Evolutionary conservation across 2,329 filamentous ascomycete genomes (phyloP).

Genomic region (Trichophyton rubrum): DNA sequence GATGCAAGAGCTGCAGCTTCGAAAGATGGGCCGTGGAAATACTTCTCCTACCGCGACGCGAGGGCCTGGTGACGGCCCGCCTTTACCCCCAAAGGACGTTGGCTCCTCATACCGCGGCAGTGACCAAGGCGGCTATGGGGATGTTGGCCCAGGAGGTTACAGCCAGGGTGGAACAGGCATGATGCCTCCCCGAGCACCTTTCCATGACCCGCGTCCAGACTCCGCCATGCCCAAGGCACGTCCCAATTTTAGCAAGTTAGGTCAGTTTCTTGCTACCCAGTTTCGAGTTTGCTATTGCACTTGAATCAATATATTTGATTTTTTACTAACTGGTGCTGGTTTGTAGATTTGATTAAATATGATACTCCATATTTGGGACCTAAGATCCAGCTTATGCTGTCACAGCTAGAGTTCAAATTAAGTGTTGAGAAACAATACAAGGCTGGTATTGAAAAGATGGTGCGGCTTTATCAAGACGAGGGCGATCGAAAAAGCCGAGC

Average conservation of each 20-base stretch:
- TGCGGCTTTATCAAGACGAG: conserved; percentile 92
- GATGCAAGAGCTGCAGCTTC: conserved; percentile 75
- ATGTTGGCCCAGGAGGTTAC: conserved; percentile 40
- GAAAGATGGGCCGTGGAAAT: conserved; percentile 50
- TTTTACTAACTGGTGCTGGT: conserved; percentile 15
- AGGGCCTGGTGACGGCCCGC: conserved; percentile 27
- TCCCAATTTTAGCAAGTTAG: conserved; percentile 91
- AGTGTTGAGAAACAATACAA: conserved; percentile 99
- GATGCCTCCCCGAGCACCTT: conserved; percentile 73
- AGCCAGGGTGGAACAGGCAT: conserved; percentile 53
- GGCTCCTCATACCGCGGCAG: conserved; percentile 38
- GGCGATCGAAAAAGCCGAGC: conserved; percentile 90
- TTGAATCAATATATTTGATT: neutral
- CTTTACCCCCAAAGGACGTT: conserved; percentile 62
- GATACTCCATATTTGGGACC: conserved; percentile 91
- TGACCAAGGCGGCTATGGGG: conserved; percentile 53
- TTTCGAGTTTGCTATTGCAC: no score
- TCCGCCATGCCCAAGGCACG: conserved; percentile 58
- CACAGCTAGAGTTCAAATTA: conserved; percentile 96
- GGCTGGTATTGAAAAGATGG: conserved; percentile 98
- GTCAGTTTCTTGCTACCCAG: conserved; percentile 39
- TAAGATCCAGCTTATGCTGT: conserved; percentile 97
- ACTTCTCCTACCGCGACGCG: conserved; percentile 36
- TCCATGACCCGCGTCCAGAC: conserved; percentile 57
- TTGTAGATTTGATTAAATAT: conserved; percentile 91